Conservation (phyloP, 495 filamentous ascomycete genomes). For the Endocarpon pusillum region DNA sequence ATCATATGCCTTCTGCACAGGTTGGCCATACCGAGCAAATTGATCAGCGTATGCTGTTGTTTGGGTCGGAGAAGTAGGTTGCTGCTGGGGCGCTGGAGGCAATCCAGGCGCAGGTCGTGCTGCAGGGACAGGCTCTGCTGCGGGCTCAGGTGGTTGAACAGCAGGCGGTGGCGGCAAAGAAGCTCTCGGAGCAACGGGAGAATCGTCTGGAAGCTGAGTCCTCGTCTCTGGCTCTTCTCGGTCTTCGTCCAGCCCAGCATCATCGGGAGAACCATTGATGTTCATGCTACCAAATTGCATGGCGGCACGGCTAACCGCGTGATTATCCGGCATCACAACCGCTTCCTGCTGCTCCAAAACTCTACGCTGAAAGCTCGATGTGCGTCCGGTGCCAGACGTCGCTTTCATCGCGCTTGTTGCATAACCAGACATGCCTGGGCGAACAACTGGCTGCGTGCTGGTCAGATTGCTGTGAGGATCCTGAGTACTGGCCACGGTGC, state of each 20-base stretch:
- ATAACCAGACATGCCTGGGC: slow-evolving; percentile 47
- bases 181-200: slow-evolving; percentile 79
- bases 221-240: slow-evolving; percentile 90
- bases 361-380: slow-evolving; percentile 61
- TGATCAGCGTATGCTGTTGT: slow-evolving; percentile 36
- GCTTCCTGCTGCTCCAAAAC: slow-evolving; percentile 90
- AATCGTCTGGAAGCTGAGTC: slow-evolving; percentile 84
- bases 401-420: slow-evolving; percentile 64
- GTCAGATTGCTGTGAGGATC: slow-evolving; percentile 41
- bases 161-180: slow-evolving; percentile 62
- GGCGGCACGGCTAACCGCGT: slow-evolving; percentile 81
- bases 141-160: slow-evolving; percentile 24
- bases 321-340: slow-evolving; percentile 97
- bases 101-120: slow-evolving; percentile 53
- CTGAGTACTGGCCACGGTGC: slow-evolving; percentile 70
- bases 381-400: slow-evolving; percentile 37
- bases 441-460: slow-evolving; percentile 23
- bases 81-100: slow-evolving; percentile 45
- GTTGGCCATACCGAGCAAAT: slow-evolving; percentile 53
- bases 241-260: slow-evolving; percentile 80
- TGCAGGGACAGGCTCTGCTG: slow-evolving; percentile 39
- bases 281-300: slow-evolving; percentile 97
- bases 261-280: slow-evolving; percentile 54
- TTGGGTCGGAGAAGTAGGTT: slow-evolving; percentile 25
- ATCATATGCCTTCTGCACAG: slow-evolving; percentile 71